These are phyloP conservation scores for Schwanniomyces pseudopolymorphus DNA, from an alignment of 805 yeast genomes.

Conservation along the genomic window DNA sequence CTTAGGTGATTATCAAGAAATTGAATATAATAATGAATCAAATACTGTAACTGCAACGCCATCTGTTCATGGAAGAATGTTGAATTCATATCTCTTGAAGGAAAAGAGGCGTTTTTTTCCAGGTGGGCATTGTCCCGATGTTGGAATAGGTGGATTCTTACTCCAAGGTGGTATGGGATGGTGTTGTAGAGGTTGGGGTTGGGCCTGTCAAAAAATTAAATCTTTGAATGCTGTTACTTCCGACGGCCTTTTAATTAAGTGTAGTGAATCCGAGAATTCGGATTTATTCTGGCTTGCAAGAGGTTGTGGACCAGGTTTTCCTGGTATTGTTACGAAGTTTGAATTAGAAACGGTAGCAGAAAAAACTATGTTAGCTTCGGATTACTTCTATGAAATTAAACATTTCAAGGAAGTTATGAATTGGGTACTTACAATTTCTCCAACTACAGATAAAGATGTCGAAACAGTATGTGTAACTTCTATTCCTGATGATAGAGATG, in stretches of 20 bases:
- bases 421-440: neutral
- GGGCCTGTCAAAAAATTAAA: slow-evolving; percentile 2
- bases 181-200: slow-evolving; percentile 4
- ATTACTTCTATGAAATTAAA: neutral
- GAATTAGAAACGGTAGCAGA: slow-evolving; percentile 1
- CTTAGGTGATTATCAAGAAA: neutral
- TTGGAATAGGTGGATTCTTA: slow-evolving; percentile 2
- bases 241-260: neutral
- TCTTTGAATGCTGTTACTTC: neutral
- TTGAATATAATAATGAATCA: neutral
- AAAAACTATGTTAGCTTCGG: neutral
- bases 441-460: neutral
- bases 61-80: neutral
- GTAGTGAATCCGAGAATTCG: slow-evolving; percentile 1
- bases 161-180: slow-evolving; percentile 4
- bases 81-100: neutral
- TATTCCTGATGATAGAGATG: neutral
- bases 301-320: slow-evolving; percentile 3
- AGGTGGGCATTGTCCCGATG: slow-evolving; percentile 2
- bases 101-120: slow-evolving; percentile 2
- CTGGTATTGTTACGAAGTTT: neutral
- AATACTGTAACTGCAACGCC: neutral
- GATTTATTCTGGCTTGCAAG: slow-evolving; percentile 3
- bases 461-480: slow-evolving; percentile 1
- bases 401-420: slow-evolving; percentile 1